Evolutionary conservation across 2,329 filamentous ascomycete genomes (phyloP), one percentile per base, ranked within the genome.

Genomic region (Sclerotinia sclerotiorum): DNA sequence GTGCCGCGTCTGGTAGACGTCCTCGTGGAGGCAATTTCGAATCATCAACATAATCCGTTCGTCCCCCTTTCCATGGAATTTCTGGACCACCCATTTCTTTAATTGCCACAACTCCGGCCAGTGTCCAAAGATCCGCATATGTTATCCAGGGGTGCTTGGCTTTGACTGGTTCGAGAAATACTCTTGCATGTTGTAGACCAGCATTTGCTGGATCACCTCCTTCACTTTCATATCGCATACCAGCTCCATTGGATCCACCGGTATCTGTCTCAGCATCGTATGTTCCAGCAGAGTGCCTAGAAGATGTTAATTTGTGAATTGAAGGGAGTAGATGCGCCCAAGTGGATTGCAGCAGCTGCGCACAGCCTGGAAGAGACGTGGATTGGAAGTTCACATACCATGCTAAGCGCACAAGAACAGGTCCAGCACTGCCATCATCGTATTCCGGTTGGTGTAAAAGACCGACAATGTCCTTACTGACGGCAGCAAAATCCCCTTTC

Each of bases 171-270:
- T 89, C 87, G 69, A 90, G 83, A 77, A 89, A 89, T 39, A 85
- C 83, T 21, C 87, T 85, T 29, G 86, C 87, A 76, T 88, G 82
- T 73, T 89, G 84, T 13, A 89, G 82, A 24, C 87, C 87, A 5
- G 87, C 86, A 77, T 89, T 89, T 68, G 87, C 85, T 5, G 87
- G 86, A 75, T 89, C 87, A 70, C 85, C 87, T 69, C 86, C 86
- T 79, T 89, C 87, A 32, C 81, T 79, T 79, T 88, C 86, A 75
- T 88, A 89, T 46, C 87, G 82, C 87, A 89, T 89, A 24, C 86
- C 87, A 0, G 87, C 87, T 69, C 87, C 87, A 75, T 89, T 89
- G 35, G 83, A 85, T 49, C 87, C 87, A 48, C 87, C 87, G 0
- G 87, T 89, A 74, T 87, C 84, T 67, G 85, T 85, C 67, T 81